phyloP scores from a whole-genome alignment of 805 yeast genomes.

The Yamadazyma scolyti region DNA sequence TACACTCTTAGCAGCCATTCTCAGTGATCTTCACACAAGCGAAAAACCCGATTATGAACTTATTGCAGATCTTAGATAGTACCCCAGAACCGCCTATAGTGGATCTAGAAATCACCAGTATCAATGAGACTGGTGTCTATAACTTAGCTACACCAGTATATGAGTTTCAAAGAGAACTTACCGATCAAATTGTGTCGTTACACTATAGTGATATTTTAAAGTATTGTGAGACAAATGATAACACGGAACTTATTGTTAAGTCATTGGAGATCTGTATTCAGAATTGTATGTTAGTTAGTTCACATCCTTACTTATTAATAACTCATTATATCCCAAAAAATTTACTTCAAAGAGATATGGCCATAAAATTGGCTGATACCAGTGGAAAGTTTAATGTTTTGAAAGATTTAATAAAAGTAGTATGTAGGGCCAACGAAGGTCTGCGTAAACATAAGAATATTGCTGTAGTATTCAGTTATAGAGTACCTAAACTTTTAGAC shows the following conservation, averaged over 20 bases:
- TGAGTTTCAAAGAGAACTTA: conserved; percentile 81
- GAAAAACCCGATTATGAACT: too few species aligned
- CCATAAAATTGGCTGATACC: conserved; percentile 66
- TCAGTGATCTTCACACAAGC: too few species aligned
- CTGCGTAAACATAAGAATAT: conserved; percentile 38
- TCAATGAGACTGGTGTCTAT: conserved; percentile 57
- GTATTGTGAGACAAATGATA: conserved; percentile 65
- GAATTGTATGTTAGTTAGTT: conserved; percentile 75
- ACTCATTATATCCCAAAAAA: conserved; percentile 84
- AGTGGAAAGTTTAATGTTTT: conserved; percentile 81
- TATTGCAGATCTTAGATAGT: conserved; percentile 70
- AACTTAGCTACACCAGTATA: conserved; percentile 79
- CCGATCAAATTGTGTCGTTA: conserved; percentile 86
- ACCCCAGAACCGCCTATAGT: conserved; percentile 82
- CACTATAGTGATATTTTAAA: conserved; percentile 89
- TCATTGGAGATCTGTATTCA: conserved; percentile 70
- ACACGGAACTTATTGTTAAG: conserved; percentile 57
- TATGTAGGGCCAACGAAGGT: conserved; percentile 23
- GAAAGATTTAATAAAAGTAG: conserved; percentile 56
- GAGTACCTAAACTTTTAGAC: conserved; percentile 64
- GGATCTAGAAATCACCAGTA: conserved; percentile 46
- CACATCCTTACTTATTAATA: conserved; percentile 85
- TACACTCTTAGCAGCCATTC: too few species aligned
- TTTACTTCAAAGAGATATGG: conserved; percentile 65
- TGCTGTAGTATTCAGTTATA: conserved; percentile 67